Evolutionary conservation across 1,284 basidiomycete genomes (phyloP), one percentile per base, ranked within the genome.

Genomic region (Ustilago curta): DNA sequence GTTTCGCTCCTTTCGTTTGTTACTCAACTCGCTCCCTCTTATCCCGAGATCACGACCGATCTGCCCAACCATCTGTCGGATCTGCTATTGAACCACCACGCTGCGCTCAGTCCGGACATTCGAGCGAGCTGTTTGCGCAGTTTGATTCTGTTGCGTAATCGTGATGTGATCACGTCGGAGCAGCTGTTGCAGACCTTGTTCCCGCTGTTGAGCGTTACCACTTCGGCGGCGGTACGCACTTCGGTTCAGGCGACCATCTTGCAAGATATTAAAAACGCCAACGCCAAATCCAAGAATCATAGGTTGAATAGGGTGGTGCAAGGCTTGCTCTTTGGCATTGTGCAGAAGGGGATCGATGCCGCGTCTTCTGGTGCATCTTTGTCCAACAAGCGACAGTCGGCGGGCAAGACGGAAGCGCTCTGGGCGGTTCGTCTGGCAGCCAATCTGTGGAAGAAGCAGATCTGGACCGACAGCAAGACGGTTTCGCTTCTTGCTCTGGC

Each of bases 221-320:
- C 94, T 0, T 97, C 95, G 0, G 90, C 93, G 0, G 86, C 91
- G 19, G 89, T 98, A 19, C 91, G 96, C 27, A 87, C 90, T 0
- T 91, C 92, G 73, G 95, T 99, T 74, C 91, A 95, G n/a, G 91
- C 91, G 79, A 97, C 94, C 0, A 99, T 99, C 83, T 88, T 98
- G n/a, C 91, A 93, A 18, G 96, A 99, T 79, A 93, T 99, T 77
- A 91, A 92, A 80, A 93, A 91, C 4, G 95, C 96, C 43, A 99
- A 99, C 84, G 87, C 90, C 42, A 91, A 91, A 64, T 88, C 91
- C 42, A 95, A 94, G 85, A 97, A 98, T 81, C 95, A 97, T 87
- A 95, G 95, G 81, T 90, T 99, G 31, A 99, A 99, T 84, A 90
- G 94, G 42, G 92, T 95, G 21, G 94, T 99, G 0, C 97, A 99